Conservation (phyloP, 2,329 filamentous ascomycete species). For the Coniella lustricola region DNA sequence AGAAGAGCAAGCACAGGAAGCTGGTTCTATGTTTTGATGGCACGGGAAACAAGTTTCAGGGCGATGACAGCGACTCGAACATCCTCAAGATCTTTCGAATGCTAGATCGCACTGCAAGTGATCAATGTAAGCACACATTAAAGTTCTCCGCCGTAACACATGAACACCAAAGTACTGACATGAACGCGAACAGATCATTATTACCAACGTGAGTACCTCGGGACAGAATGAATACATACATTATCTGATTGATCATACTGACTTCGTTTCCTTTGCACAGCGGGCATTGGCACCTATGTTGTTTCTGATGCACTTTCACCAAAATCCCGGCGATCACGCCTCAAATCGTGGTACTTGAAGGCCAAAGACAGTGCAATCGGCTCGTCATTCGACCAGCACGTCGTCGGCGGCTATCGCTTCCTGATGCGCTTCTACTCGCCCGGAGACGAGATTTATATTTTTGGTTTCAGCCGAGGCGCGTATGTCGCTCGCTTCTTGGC, state of each 20-base stretch:
- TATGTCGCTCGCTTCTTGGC: conserved; percentile 71
- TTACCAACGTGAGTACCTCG: conserved; percentile 46
- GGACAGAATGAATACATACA: background rate
- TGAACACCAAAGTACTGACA: background rate
- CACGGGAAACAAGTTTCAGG: conserved; percentile 57
- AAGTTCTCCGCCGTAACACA: background rate
- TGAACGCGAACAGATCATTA: conserved; percentile 39
- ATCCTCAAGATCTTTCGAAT: conserved; percentile 67
- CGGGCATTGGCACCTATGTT: conserved; percentile 68
- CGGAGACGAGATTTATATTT: conserved; percentile 62
- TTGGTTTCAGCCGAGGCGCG: conserved; percentile 66
- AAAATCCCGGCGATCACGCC: conserved; percentile 46
- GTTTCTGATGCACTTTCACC: conserved; percentile 52
- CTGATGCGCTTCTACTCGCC: conserved; percentile 66
- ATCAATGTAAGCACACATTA: conserved; percentile 44
- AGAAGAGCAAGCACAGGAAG: conserved; percentile 29
- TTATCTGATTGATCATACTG: conserved; percentile 8
- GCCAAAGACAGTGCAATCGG: conserved; percentile 75
- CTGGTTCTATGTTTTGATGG: conserved; percentile 57
- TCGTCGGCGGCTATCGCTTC: conserved; percentile 76
- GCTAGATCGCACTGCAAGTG: conserved; percentile 54
- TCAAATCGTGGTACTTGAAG: conserved; percentile 62
- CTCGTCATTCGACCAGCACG: conserved; percentile 73
- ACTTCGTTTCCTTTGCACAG: conserved; percentile 24
- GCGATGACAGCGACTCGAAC: conserved; percentile 56